Conservation (phyloP, 306 rosid species). For the Styphnolobium japonicum region DNA sequence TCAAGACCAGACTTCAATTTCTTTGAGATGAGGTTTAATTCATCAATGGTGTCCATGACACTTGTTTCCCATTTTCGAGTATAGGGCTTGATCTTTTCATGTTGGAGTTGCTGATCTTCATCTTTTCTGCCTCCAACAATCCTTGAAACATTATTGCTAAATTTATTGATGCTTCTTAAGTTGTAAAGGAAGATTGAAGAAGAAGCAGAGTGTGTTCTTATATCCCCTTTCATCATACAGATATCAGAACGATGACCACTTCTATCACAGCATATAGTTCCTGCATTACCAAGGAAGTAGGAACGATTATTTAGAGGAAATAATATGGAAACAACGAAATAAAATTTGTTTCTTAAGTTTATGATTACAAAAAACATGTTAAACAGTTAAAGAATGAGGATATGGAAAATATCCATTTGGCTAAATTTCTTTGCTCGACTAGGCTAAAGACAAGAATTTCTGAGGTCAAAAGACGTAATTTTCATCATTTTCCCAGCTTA, state of each 20-base stretch:
- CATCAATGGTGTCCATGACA: slow-evolving; percentile 75
- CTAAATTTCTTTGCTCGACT: neutral
- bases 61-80: slow-evolving; percentile 92
- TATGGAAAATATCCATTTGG: neutral
- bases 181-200: slow-evolving; percentile 68
- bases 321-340: neutral
- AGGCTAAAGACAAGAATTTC: neutral
- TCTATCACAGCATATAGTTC: slow-evolving; percentile 85
- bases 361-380: neutral
- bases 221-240: slow-evolving; percentile 87
- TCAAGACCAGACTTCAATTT: slow-evolving; percentile 28
- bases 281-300: slow-evolving; percentile 28
- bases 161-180: slow-evolving; percentile 27
- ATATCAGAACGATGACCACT: slow-evolving; percentile 77
- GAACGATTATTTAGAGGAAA: neutral
- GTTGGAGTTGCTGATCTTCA: slow-evolving; percentile 40
- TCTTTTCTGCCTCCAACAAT: slow-evolving; percentile 4
- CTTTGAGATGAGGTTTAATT: slow-evolving; percentile 58
- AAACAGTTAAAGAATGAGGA: too few species aligned
- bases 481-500: neutral
- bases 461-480: neutral
- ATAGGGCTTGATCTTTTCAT: slow-evolving; percentile 72
- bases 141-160: slow-evolving; percentile 2
- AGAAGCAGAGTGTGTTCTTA: slow-evolving; percentile 67
- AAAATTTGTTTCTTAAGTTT: neutral